Base-by-base conservation (phyloP, 306 rosid genomes). In the Mucuna pruriens region DNA sequence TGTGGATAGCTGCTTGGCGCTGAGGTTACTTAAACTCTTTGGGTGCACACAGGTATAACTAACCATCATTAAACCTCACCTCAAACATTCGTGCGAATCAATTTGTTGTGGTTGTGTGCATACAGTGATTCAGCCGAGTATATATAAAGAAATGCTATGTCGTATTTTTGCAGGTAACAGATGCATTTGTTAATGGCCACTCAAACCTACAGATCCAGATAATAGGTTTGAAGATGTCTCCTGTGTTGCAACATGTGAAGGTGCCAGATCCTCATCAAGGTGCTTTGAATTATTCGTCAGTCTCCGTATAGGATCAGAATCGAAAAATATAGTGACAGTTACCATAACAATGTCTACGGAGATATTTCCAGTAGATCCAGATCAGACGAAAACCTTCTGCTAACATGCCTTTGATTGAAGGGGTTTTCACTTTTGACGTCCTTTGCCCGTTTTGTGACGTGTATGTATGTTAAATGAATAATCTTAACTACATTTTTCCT, bases 1-100 rank as follows among this genome's bases (percentile, higher is more conserved):
- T 69, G 98, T 90, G 70, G 99, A 95, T 73, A 85, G 90, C 68
- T 95, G 99, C 88, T 80, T 16, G 49, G 86, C 97, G 0, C 79
- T 95, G 84, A 86, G 83, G 81, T 60, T 85, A 54, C 96, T 93
- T 29, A 92, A 87, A 74, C 85, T 92, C 77, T 91, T 92, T 66
- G 99, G 99, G 77, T 96, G 97, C 89, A 85, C 90, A 42, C 98
- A 93, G 98, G 99, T 96, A 84, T 75, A 84, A 29, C n/a, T 38
- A 23, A 49, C 46, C 45, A 67, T 70, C 69, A 40, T 26, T 11
- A 42, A 71, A 40, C 19, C 58, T 83, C 39, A 8, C 58, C 73
- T 79, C 0, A 15, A 19, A 26, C 36, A 31, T 13, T 10, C 20
- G 5, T n/a, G 26, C 52, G 67, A 20, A 20, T 40, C 11, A 34